These are phyloP conservation scores for Tricholoma bakamatsutake DNA, from an alignment of 768 basidiomycete species.

Conservation along the genomic window DNA sequence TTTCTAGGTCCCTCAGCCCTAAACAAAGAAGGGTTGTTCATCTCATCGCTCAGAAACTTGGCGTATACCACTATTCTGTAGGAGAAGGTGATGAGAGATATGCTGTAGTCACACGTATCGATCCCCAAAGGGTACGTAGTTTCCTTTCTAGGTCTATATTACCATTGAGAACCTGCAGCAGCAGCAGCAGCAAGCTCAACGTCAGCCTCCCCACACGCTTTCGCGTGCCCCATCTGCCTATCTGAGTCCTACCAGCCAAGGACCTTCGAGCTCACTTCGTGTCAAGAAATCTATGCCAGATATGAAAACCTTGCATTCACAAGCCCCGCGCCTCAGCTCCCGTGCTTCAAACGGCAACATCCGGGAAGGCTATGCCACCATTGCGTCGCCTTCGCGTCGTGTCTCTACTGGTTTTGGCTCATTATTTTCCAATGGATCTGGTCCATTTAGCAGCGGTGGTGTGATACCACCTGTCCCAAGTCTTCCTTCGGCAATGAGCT, in stretches of 20 bases:
- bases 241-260: conserved; percentile 49
- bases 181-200: conserved; percentile 40
- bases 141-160: conserved; percentile 7
- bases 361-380: conserved; percentile 80
- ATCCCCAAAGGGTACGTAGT: conserved; percentile 68
- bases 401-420: conserved; percentile 65
- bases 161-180: conserved; percentile 14
- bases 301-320: conserved; percentile 80
- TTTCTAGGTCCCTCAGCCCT: conserved; percentile 79
- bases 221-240: conserved; percentile 81
- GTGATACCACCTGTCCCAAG: conserved; percentile 74
- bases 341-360: conserved; percentile 88
- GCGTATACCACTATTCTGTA: conserved; percentile 89
- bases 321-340: conserved; percentile 71
- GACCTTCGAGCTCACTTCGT: conserved; percentile 55
- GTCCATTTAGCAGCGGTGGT: conserved; percentile 34
- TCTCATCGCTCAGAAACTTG: conserved; percentile 92
- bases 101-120: conserved; percentile 89
- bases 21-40: conserved; percentile 92
- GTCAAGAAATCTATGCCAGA: conserved; percentile 99
- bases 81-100: conserved; percentile 92
- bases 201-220: conserved; percentile 57
- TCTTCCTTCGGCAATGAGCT: conserved; percentile 54
- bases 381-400: conserved; percentile 76
- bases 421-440: conserved; percentile 53